phyloP scores from a whole-genome alignment of 2,329 filamentous ascomycete genomes.

The Cordyceps fumosorosea region DNA sequence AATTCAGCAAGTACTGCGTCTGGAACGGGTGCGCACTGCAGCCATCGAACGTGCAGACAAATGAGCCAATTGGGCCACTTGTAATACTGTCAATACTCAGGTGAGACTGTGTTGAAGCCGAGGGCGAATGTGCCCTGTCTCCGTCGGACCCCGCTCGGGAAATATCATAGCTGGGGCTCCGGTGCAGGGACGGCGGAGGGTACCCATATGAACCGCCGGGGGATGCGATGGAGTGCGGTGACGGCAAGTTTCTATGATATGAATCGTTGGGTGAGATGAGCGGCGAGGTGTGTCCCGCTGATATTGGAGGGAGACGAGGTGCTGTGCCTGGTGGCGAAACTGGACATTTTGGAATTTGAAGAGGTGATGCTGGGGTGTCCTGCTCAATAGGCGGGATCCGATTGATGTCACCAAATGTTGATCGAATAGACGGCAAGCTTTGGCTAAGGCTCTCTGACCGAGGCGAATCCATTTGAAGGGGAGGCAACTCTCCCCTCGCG shows the following conservation, averaged over 20 bases:
- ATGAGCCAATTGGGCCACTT: conserved; percentile 44
- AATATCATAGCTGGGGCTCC: background rate
- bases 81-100: conserved; percentile 46
- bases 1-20: conserved; percentile 71
- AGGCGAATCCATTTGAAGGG: conserved; percentile 31
- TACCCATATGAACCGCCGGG: conserved; percentile 30
- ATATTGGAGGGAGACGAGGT: conserved; percentile 26
- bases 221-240: conserved; percentile 37
- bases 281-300: conserved; percentile 31
- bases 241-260: conserved; percentile 39
- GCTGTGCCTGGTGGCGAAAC: conserved; percentile 30
- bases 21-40: conserved; percentile 71
- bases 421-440: conserved; percentile 33
- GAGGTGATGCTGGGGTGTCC: conserved; percentile 22
- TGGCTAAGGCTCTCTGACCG: conserved; percentile 29
- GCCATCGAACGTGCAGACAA: conserved; percentile 52
- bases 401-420: conserved; percentile 30
- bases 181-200: conserved; percentile 24
- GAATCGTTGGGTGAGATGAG: conserved; percentile 44
- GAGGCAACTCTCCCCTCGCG: conserved; percentile 27
- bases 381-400: conserved; percentile 26
- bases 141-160: background rate
- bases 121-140: background rate
- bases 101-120: conserved; percentile 3
- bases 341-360: conserved; percentile 22